Evolutionary conservation across 768 basidiomycete species (phyloP).

Genomic region (Sporobolomyces pararoseus): DNA sequence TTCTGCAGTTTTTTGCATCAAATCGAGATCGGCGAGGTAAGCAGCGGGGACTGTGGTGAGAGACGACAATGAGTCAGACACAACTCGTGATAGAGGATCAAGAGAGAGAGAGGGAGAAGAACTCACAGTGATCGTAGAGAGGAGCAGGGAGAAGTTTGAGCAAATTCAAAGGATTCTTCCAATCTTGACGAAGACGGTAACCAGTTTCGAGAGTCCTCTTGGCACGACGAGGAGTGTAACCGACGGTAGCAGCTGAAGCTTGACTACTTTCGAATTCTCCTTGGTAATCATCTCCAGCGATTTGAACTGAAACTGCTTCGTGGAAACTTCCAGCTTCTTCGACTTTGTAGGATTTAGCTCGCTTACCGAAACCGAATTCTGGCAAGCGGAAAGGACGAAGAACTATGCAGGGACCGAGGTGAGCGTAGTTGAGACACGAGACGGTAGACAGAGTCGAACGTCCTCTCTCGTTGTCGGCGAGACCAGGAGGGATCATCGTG

Average conservation of each 20-base stretch:
- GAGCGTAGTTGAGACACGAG: constrained; percentile 23
- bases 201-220: background rate
- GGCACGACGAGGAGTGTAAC: background rate
- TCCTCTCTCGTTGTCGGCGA: constrained; percentile 8
- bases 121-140: constrained; percentile 21
- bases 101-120: background rate
- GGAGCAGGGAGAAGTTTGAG: constrained; percentile 10
- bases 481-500: constrained; percentile 19
- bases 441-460: background rate
- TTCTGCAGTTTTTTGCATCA: constrained; percentile 1
- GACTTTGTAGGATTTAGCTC: constrained; percentile 4
- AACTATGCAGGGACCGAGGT: constrained; percentile 17
- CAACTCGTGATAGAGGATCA: background rate
- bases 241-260: background rate
- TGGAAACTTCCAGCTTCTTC: constrained; percentile 18
- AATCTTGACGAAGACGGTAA: background rate
- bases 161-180: constrained; percentile 14
- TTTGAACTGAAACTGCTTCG: constrained; percentile 12
- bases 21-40: constrained; percentile 19
- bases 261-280: constrained; percentile 2
- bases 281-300: constrained; percentile 3
- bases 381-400: constrained; percentile 2
- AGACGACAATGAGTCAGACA: background rate
- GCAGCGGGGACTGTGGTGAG: constrained; percentile 11
- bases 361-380: background rate